Evolutionary conservation across 2,329 filamentous ascomycete species (phyloP), one percentile per base, ranked within the genome.

Genomic region (Myriosclerotinia curreyana): DNA sequence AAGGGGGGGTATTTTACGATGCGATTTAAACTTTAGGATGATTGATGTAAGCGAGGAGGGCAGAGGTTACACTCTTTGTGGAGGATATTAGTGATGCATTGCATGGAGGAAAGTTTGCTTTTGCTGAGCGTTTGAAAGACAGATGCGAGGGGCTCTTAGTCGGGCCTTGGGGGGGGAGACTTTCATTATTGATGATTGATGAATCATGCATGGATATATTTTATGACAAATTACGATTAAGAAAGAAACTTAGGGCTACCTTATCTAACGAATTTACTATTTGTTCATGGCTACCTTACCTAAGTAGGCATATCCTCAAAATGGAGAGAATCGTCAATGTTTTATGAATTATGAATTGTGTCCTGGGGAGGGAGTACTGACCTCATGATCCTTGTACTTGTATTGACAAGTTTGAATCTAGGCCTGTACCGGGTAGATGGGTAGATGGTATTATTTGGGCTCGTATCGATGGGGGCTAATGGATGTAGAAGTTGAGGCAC

Each of bases 191-290:
- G 8, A 25, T 48, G n/a, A 59, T 49, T 49, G 46, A 49, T 59
- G 55, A 49, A 15, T 59, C 17, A 44, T n/a, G n/a, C 14, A 44
- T 31, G 42, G 14, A 59, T 59, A 48, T 2, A 48, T 36, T 46
- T 48, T 48, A 22, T 22, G 50, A 53, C 22, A n/a, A 4, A 17
- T 52, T 22, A 52, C 46, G 46, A 34, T 34, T 20, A 54, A 34
- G 25, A 38, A 46, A 56, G 49, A 17, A 46, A 40, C 17, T 38
- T 38, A 56, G 60, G 60, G 51, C 51, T 56, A 62, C 51, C 59
- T 62, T 54, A 55, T 34, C 40, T 56, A n/a, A 56, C 40, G 31
- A 56, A 62, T 62, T 49, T 56, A 44, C 40, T 40, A 62, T 20
- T 34, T 44, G 3, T 20, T n/a, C 22, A 25, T 28, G 36, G 36